phyloP scores from a whole-genome alignment of 164 flowering plant genomes.

The Sedum album region DNA sequence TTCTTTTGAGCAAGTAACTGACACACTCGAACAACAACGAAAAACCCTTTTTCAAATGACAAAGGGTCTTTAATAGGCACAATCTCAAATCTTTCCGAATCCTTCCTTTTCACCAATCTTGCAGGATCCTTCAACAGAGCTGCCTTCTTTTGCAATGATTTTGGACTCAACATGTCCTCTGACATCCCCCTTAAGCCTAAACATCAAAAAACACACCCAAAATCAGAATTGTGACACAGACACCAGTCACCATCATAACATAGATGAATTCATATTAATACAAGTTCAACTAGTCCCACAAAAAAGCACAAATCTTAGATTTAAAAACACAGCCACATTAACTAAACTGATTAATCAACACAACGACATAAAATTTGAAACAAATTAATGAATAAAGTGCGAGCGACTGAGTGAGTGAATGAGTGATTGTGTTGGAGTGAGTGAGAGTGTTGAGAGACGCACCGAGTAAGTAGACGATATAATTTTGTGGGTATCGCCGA shows the following conservation, averaged over 20 bases:
- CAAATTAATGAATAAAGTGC: not conserved
- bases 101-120: conserved; percentile 57
- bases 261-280: too few relatives aligned
- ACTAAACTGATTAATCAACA: too few relatives aligned
- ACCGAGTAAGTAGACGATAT: not conserved
- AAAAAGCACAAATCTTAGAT: not conserved
- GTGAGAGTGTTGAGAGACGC: not conserved
- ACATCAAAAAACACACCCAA: not conserved
- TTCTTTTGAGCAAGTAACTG: conserved; percentile 81
- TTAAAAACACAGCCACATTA: not conserved
- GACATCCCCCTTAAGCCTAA: conserved; percentile 28
- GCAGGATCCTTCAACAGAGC: conserved; percentile 88
- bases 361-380: too few relatives aligned
- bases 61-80: conserved; percentile 55
- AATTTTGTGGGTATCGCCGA: not conserved
- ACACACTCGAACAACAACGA: conserved; percentile 80
- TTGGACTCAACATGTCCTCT: conserved; percentile 33
- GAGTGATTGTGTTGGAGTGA: not conserved
- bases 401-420: not conserved
- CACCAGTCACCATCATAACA: too few relatives aligned
- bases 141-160: conserved; percentile 31
- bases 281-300: not conserved
- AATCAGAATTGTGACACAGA: too few relatives aligned
- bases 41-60: conserved; percentile 95
- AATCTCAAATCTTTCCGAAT: conserved; percentile 66